phyloP scores from a whole-genome alignment of 116 monocot species.

The Iris pallida region DNA sequence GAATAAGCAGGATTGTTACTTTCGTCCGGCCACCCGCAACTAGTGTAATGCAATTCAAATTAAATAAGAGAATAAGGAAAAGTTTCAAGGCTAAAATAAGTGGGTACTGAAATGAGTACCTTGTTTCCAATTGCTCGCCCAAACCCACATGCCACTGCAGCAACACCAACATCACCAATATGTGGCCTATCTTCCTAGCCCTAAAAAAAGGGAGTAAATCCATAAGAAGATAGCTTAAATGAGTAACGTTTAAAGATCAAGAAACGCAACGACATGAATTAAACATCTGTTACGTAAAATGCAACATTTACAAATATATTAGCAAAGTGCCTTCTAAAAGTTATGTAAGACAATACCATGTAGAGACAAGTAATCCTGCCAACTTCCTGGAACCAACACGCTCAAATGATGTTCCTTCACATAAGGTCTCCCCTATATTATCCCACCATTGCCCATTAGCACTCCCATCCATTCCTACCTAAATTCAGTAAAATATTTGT shows the following conservation, averaged over 20 bases:
- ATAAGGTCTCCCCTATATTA: constrained; percentile 71
- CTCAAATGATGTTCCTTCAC: constrained; percentile 87
- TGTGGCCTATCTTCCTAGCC: constrained; percentile 75
- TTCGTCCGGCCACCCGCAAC: too few species aligned
- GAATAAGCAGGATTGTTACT: too few species aligned
- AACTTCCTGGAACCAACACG: constrained; percentile 95
- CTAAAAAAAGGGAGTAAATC: constrained; percentile 24
- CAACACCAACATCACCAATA: constrained; percentile 95
- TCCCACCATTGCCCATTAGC: constrained; percentile 97
- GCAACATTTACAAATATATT: neutral
- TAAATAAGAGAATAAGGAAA: too few species aligned
- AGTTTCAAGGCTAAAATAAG: neutral
- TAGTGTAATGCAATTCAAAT: too few species aligned
- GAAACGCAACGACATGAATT: neutral
- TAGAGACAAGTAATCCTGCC: constrained; percentile 80
- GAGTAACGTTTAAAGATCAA: neutral
- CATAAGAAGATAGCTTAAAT: neutral
- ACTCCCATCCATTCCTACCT: constrained; percentile 99
- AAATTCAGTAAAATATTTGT: constrained; percentile 20
- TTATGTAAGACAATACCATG: constrained; percentile 48
- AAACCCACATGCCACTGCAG: constrained; percentile 91
- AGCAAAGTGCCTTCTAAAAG: neutral
- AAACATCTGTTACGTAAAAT: neutral
- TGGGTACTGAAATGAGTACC: constrained; percentile 28
- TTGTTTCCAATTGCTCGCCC: constrained; percentile 96